Evolutionary conservation across 2,329 filamentous ascomycete species (phyloP), one percentile per base, ranked within the genome.

Genomic region (Fusarium camptoceras): DNA sequence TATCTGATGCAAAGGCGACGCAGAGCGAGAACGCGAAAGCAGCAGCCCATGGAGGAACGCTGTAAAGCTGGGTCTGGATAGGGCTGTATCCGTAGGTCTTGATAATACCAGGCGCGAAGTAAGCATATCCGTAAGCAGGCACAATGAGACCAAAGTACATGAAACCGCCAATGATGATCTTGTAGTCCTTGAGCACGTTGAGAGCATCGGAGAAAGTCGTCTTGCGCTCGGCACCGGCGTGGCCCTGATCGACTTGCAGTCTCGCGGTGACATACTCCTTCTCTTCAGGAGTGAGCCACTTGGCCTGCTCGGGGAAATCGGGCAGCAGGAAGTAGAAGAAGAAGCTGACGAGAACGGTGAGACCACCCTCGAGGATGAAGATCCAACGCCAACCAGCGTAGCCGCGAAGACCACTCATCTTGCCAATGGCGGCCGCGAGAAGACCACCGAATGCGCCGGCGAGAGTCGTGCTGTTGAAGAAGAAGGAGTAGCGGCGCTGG

Each of bases 401-500:
- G 24, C 88, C 89, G 11, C 83, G 80, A 14, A 92, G 69, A 5
- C 87, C 87, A 70, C 94, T 87, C 92, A 97, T 94, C 76, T 96
- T 93, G n/a, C 93, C 93, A 68, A 98, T 97, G 0, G 91, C 94
- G 2, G 89, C 91, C 1, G 94, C 94, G 7, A 98, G 85, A 2
- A 98, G 86, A 4, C 94, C 94, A 44, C 93, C 94, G 74, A 97
- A 98, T 0, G 94, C 92, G 31, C 92, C 92, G 2, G 92, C 92
- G 6, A 95, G 83, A 0, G 91, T 92, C 1, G 92, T 94, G 28
- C 87, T 93, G 75, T 88, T 90, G 84, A 98, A 98, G 85, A 98
- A 98, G 84, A 98, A 94, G 18, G 91, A 92, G 81, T 94, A 98
- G 30, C 96, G 90, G 76, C 94, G 93, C 81, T 98, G 95, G 4